Percentiles rank a stretch among this genome's conserved stretches.
Conservation (phyloP, 225 moss, liverwort and hornwort species). For the Thuidium tamariscinum region DNA sequence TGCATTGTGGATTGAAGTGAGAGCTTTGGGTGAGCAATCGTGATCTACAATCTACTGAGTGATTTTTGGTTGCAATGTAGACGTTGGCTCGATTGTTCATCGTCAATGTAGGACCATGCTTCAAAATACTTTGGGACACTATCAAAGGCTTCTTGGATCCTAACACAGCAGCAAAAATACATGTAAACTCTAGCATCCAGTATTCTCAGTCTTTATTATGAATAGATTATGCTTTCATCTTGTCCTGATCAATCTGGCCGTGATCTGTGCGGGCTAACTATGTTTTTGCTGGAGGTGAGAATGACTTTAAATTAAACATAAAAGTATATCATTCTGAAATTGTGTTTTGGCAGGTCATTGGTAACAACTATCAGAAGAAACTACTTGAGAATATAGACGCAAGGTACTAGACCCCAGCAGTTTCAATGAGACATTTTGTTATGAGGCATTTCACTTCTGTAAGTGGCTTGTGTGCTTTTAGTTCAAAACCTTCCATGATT, state of each 20-base stretch:
- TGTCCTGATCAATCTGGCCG: not conserved
- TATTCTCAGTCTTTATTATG: not conserved
- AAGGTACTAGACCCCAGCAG: conserved; percentile 11
- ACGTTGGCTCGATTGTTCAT: conserved; percentile 46
- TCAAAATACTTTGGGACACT: conserved; percentile 51
- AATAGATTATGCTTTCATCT: not conserved
- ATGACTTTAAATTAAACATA: not conserved
- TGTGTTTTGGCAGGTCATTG: conserved; percentile 28
- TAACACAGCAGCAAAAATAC: conserved; percentile 40
- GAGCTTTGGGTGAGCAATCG: not conserved
- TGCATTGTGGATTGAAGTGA: not conserved
- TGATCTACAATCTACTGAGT: not conserved
- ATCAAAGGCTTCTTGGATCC: conserved; percentile 60
- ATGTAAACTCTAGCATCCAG: conserved; percentile 9
- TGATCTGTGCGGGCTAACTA: not conserved
- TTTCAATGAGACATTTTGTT: not conserved
- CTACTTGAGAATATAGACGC: conserved; percentile 51
- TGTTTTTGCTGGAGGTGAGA: not conserved
- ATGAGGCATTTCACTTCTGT: not conserved
- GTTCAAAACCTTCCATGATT: not conserved
- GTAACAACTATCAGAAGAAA: conserved; percentile 49
- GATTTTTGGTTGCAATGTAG: conserved; percentile 16
- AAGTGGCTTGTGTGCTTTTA: not conserved
- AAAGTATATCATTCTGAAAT: not conserved
- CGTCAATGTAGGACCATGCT: conserved; percentile 57